Percentiles rank a stretch among this genome's conserved stretches.
phyloP scores from a whole-genome alignment of 805 yeast genomes.

The Starmera dryadoides region DNA sequence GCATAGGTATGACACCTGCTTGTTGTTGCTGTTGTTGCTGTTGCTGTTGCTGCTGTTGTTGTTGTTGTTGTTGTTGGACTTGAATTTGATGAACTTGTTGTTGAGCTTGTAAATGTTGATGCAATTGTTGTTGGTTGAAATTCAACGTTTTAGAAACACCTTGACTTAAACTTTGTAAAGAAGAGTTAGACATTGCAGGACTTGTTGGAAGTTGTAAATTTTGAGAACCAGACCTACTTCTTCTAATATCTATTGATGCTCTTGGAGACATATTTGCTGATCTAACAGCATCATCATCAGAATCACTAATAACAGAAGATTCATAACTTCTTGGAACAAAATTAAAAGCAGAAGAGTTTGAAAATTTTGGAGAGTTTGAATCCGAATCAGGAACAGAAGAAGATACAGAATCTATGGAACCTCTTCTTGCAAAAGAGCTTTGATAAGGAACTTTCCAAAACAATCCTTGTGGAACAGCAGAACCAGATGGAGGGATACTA shows the following conservation, averaged over 20 bases:
- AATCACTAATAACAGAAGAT: slow-evolving; percentile 18
- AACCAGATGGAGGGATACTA: not conserved
- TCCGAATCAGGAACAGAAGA: slow-evolving; percentile 8
- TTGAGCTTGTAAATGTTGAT: not conserved
- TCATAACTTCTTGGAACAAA: slow-evolving; percentile 9
- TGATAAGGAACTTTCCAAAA: slow-evolving; percentile 24
- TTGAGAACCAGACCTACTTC: slow-evolving; percentile 13
- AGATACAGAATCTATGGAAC: slow-evolving; percentile 18
- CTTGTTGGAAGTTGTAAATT: slow-evolving; percentile 8
- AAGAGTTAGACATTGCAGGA: slow-evolving; percentile 16
- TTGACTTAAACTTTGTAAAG: slow-evolving; percentile 12
- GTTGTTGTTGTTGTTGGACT: slow-evolving; percentile 1
- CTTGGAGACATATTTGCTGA: slow-evolving; percentile 13
- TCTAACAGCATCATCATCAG: slow-evolving; percentile 17
- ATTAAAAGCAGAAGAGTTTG: not conserved
- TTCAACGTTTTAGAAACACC: slow-evolving; percentile 7
- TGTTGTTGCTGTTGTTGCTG: slow-evolving; percentile 1
- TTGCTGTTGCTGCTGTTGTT: no score
- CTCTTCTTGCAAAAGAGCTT: slow-evolving; percentile 19
- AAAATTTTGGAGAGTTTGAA: not conserved
- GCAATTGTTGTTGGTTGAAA: slow-evolving; percentile 1
- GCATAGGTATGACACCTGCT: not conserved
- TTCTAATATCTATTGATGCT: slow-evolving; percentile 10
- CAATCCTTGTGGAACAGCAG: slow-evolving; percentile 15
- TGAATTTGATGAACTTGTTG: not conserved